Evolutionary conservation across 2,329 filamentous ascomycete species (phyloP), one percentile per base, ranked within the genome.

Genomic region (Lasiodiplodia gonubiensis): DNA sequence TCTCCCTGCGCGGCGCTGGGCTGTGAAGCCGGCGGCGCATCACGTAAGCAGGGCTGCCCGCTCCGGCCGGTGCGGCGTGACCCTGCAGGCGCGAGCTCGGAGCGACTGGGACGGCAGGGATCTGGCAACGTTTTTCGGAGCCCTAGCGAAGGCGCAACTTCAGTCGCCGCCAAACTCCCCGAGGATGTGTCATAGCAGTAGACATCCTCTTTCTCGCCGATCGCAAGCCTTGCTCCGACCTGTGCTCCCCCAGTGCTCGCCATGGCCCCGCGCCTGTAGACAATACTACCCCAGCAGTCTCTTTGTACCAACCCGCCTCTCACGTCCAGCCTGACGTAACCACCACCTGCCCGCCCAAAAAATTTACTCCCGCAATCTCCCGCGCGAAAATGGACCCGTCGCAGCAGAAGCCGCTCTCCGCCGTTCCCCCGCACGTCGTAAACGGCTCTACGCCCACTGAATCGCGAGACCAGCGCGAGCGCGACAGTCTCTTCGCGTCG

Each of bases 401-500:
- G 69, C 79, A 79, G 48, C 75, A 75, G 69, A 81, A 82, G 76
- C 84, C 82, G 65, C 82, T 78, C 70, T 82, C 84, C 51, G 84
- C 85, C 12, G 79, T 88, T 35, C 86, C 87, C 33, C 81, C 85
- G 60, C 83, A 88, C 76, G 78, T 89, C 68, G 72, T 85, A 59
- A 88, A 89, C 74, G 86, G 85, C 64, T 84, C 81, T 64, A 81
- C 87, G 39, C 78, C 81, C 12, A 80, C 81, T 18, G 79, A 84
- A 73, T 80, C 80, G 52, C 80, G 83, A 69, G 81, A 83, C 70
- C 75, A 75, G 64, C 78, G 78, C 71, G 87, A 89, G 73, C 80
- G 86, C 37, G 86, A 89, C 64, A 85, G 79, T 67, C 81, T 89
- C 65, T 85, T 84, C 71, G 82, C 86, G 21, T 86, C 87, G 27